Evolutionary conservation across 2,329 filamentous ascomycete genomes (phyloP), one percentile per base, ranked within the genome.

Genomic region (Colletotrichum tofieldiae): DNA sequence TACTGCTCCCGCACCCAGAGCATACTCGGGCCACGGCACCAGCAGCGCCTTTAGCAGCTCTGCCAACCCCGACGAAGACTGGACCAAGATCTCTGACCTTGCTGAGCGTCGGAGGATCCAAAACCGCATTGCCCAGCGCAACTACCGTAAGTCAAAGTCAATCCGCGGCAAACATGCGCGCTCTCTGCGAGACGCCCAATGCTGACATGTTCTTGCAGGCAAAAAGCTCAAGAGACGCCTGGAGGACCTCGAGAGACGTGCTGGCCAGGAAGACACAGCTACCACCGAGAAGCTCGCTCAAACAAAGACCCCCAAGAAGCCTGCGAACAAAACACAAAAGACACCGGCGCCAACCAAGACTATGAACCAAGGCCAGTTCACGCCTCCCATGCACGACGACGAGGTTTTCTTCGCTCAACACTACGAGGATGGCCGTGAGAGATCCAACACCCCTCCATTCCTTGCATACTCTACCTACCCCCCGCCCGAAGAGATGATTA

Each of bases 1-100:
- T 39, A 75, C 81, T 79, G 81, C 77, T 77, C 82, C 74, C 79
- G 84, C 72, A 63, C 87, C 91, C 63, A 90, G 93, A 81, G 92
- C 94, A 80, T 92, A 93, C 78, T 87, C 90, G 51, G 88, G 86
- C 75, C 92, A 94, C 80, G 92, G 92, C 81, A 97, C 94, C 74
- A 98, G 94, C 86, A 98, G 94, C 84, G 96, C 96, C 77, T 98
- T 97, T 87, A 97, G 94, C 84, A 93, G 93, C 78, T 97, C 94
- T 75, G 96, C 95, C 78, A 97, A 97, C 82, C 94, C 96, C 67
- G 95, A 98, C 80, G 96, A 98, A 85, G 96, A 98, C 86, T 98
- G 96, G 96, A 98, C 96, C 81, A 97, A 98, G 90, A 98, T 98
- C 82, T 97, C 96, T 70, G 96, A 98, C 83, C 92, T 98, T 72